These are phyloP conservation scores for Cryptosporidium bovis DNA, from an alignment of 169 alveolate genomes.

Conservation along the genomic window DNA sequence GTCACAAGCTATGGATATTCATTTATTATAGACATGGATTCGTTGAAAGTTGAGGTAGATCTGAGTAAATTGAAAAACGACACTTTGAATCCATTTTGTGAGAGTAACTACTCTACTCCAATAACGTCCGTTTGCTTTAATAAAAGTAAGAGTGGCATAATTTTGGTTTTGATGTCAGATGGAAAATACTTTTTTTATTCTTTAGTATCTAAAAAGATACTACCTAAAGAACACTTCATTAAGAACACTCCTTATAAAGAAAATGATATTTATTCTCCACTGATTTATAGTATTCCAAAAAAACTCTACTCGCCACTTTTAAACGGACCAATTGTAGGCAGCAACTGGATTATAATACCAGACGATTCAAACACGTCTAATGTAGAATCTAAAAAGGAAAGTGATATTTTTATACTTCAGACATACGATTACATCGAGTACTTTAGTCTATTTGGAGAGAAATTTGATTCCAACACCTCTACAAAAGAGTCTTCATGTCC, in stretches of 20 bases:
- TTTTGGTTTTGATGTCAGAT: conserved; percentile 51
- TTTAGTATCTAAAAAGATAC: conserved; percentile 8
- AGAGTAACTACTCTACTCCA: conserved; percentile 32
- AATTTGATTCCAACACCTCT: neutral
- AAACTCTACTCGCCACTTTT: conserved; percentile 45
- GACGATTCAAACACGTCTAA: neutral
- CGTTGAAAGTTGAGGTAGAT: conserved; percentile 36
- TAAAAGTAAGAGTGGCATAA: conserved; percentile 20
- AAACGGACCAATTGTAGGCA: conserved; percentile 41
- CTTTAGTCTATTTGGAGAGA: neutral
- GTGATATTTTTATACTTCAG: conserved; percentile 11
- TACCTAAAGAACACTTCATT: neutral
- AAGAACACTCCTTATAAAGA: neutral
- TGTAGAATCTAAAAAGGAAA: neutral
- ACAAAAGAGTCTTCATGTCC: too few species aligned
- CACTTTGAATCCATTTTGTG: neutral
- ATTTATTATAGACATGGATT: conserved; percentile 47
- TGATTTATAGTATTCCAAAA: conserved; percentile 9
- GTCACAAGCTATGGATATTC: conserved; percentile 44
- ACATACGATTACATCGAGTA: conserved; percentile 1
- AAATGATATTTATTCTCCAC: neutral
- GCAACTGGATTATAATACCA: conserved; percentile 5
- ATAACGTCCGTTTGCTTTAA: conserved; percentile 42
- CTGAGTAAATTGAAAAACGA: conserved; percentile 17
- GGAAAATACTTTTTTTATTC: conserved; percentile 51